Evolutionary conservation across 2,329 filamentous ascomycete species (phyloP).

Genomic region (Diaporthe sp.): DNA sequence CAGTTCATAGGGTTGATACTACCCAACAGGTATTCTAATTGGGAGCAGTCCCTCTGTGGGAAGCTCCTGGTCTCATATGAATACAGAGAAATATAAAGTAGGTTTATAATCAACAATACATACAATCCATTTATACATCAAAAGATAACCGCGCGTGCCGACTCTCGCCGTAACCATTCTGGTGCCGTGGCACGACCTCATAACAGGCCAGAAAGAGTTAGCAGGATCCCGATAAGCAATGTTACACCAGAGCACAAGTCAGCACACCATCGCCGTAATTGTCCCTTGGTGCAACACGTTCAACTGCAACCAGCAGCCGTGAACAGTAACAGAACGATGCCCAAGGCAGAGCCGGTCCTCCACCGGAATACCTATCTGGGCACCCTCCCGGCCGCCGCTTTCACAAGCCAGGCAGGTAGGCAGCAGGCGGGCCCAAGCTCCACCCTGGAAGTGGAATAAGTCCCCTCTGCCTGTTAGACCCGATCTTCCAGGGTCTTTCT

Average conservation of each 20-base stretch:
- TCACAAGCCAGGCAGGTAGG: slow-evolving; percentile 16
- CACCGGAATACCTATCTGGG: slow-evolving; percentile 15
- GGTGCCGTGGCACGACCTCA: background rate
- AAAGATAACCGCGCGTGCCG: background rate
- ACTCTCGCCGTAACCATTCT: background rate
- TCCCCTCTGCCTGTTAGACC: background rate
- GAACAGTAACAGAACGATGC: background rate
- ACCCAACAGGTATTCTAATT: background rate
- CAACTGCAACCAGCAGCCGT: background rate
- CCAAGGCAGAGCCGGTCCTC: background rate
- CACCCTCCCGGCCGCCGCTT: background rate
- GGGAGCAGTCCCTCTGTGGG: background rate
- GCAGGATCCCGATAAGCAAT: slow-evolving; percentile 3
- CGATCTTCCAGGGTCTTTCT: background rate
- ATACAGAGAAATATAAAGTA: too few relatives aligned
- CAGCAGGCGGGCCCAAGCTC: slow-evolving; percentile 28
- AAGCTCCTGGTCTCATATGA: background rate
- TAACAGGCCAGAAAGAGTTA: background rate
- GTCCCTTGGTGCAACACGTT: background rate
- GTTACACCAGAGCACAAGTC: background rate
- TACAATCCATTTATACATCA: background rate
- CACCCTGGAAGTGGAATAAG: slow-evolving; percentile 20
- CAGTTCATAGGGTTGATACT: background rate
- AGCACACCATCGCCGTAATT: slow-evolving; percentile 8
- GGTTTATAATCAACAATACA: background rate